Evolutionary conservation across 768 basidiomycete species (phyloP), one percentile per base, ranked within the genome.

Genomic region (Floccularia luteovirens): DNA sequence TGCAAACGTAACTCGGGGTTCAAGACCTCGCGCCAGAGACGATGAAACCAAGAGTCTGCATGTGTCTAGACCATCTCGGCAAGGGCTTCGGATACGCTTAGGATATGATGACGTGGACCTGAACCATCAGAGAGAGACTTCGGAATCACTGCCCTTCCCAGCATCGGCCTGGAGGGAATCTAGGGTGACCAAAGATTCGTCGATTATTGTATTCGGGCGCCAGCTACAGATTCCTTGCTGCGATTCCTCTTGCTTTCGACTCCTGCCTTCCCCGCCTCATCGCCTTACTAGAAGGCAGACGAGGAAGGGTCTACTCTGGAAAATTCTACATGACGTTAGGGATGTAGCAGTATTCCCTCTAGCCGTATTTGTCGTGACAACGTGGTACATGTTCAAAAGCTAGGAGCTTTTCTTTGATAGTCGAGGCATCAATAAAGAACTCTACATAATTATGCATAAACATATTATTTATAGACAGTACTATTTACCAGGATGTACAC

Each of bases 281-380:
- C 21, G 36, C 11, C 21, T 12, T 7, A 7, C 24, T 6, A 24
- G 38, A n/a, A 39, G 19, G 23, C 27, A 6, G 7, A 39, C 38
- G 12, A 8, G 27, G 10, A 8, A 14, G 8, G 54, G 59, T 19
- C 55, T 63, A 35, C 38, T 58, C 22, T 34, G 45, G 24, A 55
- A 58, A 10, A 58, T 59, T 30, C n/a, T 70, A 32, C 56, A 52
- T 6, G 72, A 74, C 48, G 47, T 62, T 14, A 54, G 61, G 48
- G 64, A 69, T 46, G 54, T 73, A 36, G 67, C 71, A 4, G 33
- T 65, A 13, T 66, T 67, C 41, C 71, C 72, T 8, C 35, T 75
- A 7, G 51, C 49, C 31, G 42, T 66, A 13, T 71, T 74, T 47
- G 48, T 57, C n/a, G 12, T 62, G 17, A 55, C 68, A 33, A 63